Base-by-base conservation (phyloP, 208 protist species). In the Trypanosoma scelopori region DNA sequence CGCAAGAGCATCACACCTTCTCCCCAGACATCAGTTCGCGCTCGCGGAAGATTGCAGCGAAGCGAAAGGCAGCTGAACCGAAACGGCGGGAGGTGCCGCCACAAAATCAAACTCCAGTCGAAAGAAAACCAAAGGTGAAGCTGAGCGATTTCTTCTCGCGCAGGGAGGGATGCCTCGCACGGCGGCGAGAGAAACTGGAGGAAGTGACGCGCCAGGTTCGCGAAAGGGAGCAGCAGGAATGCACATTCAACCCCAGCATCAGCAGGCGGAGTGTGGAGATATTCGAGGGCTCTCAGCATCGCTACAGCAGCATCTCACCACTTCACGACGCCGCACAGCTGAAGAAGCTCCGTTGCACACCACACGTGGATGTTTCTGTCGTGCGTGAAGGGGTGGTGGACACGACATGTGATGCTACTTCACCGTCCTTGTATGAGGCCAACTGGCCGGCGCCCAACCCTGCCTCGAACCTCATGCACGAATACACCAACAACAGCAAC, bases 211-310 rank as follows among this genome's bases (percentile, higher is more conserved):
- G 35, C 0, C 13, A 20, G 6, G 12, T 41, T 27, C 37, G 41
- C 5, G 35, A 48, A 49, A 43, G 61, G n/a, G 63, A 69, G 25
- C 28, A 61, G 20, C 25, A 42, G 35, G 45, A 59, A 9, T 57
- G 50, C 27, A 69, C 49, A 32, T 69, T 70, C 42, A 63, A n/a
- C 16, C 65, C 65, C 3, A 32, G 51, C 43, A 70, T 63, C 25
- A 70, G 39, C n/a, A 22, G 46, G 27, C 28, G 41, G 18, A 60
- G 51, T 30, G 25, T 48, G 25, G n/a, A 53, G 9, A 61, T 63
- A 22, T 50, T 52, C 32, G 58, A 50, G 15, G 45, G 30, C 9
- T 64, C 58, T 16, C 58, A 64, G 20, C 46, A 37, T 1, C 42
- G 58, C 11, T 20, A 39, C 43, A 49, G n/a, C 28, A 65, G 60